Conservation (phyloP, 495 filamentous ascomycete species). For the Chaetomium cochliodes region DNA sequence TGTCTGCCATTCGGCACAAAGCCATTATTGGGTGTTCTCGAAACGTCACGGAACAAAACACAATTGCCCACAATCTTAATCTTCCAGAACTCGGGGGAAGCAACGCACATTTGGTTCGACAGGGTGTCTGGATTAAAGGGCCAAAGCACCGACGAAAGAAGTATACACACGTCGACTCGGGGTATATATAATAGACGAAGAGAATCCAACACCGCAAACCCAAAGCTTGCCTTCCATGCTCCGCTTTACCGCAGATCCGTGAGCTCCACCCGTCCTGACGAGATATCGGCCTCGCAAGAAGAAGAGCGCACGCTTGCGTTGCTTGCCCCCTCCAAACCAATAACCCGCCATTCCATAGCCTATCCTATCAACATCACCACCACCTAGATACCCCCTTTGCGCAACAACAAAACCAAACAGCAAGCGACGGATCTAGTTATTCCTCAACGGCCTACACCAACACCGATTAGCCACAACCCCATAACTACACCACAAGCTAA, state of each 20-base stretch:
- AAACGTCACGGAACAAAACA: neutral
- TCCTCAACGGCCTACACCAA: slow-evolving; percentile 7
- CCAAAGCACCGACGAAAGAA: neutral
- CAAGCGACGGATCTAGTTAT: neutral
- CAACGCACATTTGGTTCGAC: neutral
- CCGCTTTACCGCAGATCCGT: neutral
- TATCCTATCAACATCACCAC: neutral
- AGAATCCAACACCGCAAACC: slow-evolving; percentile 1
- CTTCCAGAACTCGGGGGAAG: neutral
- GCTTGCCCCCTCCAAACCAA: neutral
- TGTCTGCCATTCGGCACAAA: neutral
- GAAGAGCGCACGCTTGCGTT: neutral
- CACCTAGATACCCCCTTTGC: neutral
- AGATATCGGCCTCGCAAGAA: neutral
- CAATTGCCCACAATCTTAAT: neutral
- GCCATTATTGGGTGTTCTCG: neutral
- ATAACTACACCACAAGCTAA: neutral
- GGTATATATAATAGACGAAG: slow-evolving; percentile 12
- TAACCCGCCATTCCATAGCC: neutral
- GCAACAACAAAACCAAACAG: neutral
- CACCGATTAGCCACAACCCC: neutral
- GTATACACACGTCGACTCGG: slow-evolving; percentile 6
- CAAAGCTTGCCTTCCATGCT: neutral
- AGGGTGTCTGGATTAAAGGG: neutral
- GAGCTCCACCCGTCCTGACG: neutral